These are phyloP conservation scores for Aspergillus oerlinghausenensis DNA, from an alignment of 2,329 filamentous ascomycete genomes.

Conservation along the genomic window DNA sequence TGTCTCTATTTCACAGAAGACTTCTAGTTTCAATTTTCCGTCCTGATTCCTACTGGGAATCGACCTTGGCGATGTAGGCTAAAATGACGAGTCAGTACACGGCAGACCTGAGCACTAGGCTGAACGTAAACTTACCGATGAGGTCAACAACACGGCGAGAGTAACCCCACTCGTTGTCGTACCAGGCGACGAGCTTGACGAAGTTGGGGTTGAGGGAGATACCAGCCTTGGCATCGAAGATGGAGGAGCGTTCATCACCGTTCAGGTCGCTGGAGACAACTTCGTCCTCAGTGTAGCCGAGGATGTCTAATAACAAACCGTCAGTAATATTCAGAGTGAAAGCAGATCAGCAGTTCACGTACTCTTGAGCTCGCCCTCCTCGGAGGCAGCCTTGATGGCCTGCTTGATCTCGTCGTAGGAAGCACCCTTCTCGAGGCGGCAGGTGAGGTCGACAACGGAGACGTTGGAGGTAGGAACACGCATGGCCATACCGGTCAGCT, in stretches of 20 bases:
- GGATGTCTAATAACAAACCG: constrained; percentile 57
- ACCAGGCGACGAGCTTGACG: constrained; percentile 97
- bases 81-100: constrained; percentile 33
- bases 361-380: constrained; percentile 77
- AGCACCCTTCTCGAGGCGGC: constrained; percentile 83
- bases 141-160: constrained; percentile 90
- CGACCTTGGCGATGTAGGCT: constrained; percentile 74
- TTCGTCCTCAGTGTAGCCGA: constrained; percentile 95
- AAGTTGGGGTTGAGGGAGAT: constrained; percentile 98
- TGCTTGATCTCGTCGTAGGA: constrained; percentile 80
- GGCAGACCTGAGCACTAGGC: neutral
- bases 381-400: constrained; percentile 79
- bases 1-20: constrained; percentile 27
- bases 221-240: constrained; percentile 99
- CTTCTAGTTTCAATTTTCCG: constrained; percentile 28
- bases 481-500: constrained; percentile 99
- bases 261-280: constrained; percentile 91
- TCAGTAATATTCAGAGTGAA: neutral
- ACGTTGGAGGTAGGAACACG: constrained; percentile 98
- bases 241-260: constrained; percentile 89
- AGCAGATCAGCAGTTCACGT: neutral
- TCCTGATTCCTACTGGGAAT: constrained; percentile 47
- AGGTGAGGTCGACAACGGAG: constrained; percentile 96
- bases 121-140: constrained; percentile 34
- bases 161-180: constrained; percentile 99